A percentile compares a stretch with the other conserved stretches of the same genome.
Evolutionary conservation across 2,329 filamentous ascomycete genomes (phyloP).

Genomic region (Colletotrichum lupini): DNA sequence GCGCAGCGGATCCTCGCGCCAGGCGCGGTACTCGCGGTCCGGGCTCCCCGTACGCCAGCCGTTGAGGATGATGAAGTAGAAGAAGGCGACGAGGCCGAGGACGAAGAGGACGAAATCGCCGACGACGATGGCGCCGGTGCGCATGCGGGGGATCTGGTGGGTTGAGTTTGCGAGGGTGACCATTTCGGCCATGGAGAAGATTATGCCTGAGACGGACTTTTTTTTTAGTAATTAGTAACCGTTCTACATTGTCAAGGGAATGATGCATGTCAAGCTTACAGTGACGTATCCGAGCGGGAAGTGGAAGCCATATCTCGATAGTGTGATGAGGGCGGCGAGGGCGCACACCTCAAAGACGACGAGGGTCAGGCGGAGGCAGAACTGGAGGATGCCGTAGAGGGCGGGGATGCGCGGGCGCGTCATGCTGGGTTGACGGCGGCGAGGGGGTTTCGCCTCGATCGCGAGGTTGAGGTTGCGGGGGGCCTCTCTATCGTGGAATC

Average conservation of each 20-base stretch:
- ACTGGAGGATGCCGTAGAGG: slow-evolving; percentile 37
- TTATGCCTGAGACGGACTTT: slow-evolving; percentile 49
- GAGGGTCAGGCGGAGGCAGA: slow-evolving; percentile 36
- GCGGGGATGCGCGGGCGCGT: slow-evolving; percentile 35
- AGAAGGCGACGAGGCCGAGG: slow-evolving; percentile 38
- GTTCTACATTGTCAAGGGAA: not conserved
- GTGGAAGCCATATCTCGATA: slow-evolving; percentile 32
- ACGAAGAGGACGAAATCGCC: slow-evolving; percentile 36
- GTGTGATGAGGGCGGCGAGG: slow-evolving; percentile 35
- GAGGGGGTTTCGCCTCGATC: not conserved
- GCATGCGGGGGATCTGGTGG: slow-evolving; percentile 35
- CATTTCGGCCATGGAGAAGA: slow-evolving; percentile 54
- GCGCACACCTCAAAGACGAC: slow-evolving; percentile 37
- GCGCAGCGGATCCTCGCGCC: slow-evolving; percentile 33
- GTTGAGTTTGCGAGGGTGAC: slow-evolving; percentile 37
- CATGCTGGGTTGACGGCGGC: slow-evolving; percentile 22
- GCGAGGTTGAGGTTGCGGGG: not conserved
- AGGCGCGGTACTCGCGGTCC: slow-evolving; percentile 25
- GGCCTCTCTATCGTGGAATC: slow-evolving; percentile 20
- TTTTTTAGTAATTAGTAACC: no score
- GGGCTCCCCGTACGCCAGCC: slow-evolving; percentile 33
- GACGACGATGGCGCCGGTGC: slow-evolving; percentile 34
- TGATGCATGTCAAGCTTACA: not conserved
- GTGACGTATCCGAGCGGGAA: slow-evolving; percentile 36
- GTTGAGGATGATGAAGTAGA: slow-evolving; percentile 37